These are phyloP conservation scores for Colletotrichum filicis DNA, from an alignment of 2,329 filamentous ascomycete genomes.

Conservation along the genomic window DNA sequence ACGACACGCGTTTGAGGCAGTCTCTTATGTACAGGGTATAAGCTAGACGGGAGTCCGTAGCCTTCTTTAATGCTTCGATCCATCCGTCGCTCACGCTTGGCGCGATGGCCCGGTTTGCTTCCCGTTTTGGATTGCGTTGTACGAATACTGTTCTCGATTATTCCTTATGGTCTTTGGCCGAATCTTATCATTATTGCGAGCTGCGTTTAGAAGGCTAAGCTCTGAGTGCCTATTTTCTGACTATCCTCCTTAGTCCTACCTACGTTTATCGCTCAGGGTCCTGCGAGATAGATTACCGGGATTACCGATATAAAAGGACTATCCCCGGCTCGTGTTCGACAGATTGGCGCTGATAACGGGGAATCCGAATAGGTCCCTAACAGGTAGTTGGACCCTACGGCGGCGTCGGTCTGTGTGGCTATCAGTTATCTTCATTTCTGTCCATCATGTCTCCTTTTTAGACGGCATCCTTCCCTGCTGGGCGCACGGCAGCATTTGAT, in stretches of 20 bases:
- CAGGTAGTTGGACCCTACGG: background rate
- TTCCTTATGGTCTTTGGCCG: background rate
- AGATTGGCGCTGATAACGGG: conserved; percentile 11
- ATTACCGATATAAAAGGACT: conserved; percentile 15
- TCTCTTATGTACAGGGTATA: conserved; percentile 20
- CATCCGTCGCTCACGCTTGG: conserved; percentile 24
- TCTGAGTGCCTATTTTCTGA: conserved; percentile 17
- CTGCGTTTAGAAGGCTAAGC: background rate
- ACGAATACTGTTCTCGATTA: background rate
- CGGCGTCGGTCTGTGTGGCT: background rate
- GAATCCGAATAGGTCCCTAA: background rate
- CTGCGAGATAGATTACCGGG: conserved; percentile 9
- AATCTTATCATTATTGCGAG: background rate
- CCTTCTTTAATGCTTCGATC: conserved; percentile 31
- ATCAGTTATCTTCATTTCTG: background rate
- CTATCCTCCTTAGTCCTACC: conserved; percentile 1
- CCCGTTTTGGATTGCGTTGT: conserved; percentile 2
- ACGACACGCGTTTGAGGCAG: conserved; percentile 27
- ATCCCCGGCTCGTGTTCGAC: conserved; percentile 18
- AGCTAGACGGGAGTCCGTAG: conserved; percentile 14
- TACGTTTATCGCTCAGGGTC: background rate
- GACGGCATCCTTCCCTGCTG: conserved; percentile 4
- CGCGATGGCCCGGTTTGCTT: conserved; percentile 18
- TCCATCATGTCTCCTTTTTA: background rate
- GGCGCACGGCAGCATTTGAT: background rate